Evolutionary conservation across 176 grass and related monocot genomes (phyloP), one percentile per base, ranked within the genome.

Genomic region (Triticum aestivum): DNA sequence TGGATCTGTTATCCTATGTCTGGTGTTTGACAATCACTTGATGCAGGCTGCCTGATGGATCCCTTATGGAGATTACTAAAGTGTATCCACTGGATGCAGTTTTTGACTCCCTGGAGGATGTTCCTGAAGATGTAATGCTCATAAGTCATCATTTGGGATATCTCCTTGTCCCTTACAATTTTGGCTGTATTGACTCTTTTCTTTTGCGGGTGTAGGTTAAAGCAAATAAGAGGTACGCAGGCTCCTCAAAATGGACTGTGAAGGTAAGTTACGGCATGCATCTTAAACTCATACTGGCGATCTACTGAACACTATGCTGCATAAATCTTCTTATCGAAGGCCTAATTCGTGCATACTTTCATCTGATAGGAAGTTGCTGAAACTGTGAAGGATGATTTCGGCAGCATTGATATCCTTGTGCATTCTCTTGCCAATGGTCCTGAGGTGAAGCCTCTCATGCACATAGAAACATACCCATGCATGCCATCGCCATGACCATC

Each of bases 361-460:
- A 87, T 82, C 75, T 82, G 51, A 23, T 52, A 93, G 97, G 97
- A 98, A 98, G 94, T 91, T 78, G 97, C 90, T 47, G 92, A 98
- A 85, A 79, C 86, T 73, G 97, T 98, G 34, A 96, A 94, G 68
- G 95, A 91, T 52, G 97, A 98, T 92, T 98, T 96, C 92, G 97
- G 92, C 32, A 96, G 84, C 80, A 98, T 98, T 87, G 97, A 98
- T 80, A 98, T 98, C 73, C 92, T 98, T 77, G 93, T 98, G 64
- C 92, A 96, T 78, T 98, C 97, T 80, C 94, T 98, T 86, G 97
- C 97, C 26, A 98, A 98, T 88, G 97, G 97, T 38, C 94, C 97
- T 70, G 97, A 98, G 90, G 97, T 92, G 75, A 73, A 32, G 18
- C 77, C 17, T 42, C 27, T 63, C 65, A 15, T 7, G 65, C 13